These are phyloP conservation scores for Kodamaea laetipori DNA, from an alignment of 805 yeast genomes.

Conservation along the genomic window DNA sequence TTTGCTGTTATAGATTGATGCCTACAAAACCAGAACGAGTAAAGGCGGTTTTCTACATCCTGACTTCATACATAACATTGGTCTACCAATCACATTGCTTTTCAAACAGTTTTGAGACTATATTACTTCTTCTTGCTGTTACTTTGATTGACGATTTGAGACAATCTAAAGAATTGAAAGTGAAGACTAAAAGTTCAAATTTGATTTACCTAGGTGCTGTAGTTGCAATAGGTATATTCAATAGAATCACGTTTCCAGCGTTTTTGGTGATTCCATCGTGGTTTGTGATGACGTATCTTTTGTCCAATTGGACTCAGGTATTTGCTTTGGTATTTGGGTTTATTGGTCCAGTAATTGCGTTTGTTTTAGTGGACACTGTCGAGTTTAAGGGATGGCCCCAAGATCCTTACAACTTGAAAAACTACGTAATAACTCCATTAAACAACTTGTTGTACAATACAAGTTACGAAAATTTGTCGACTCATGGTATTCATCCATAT, in stretches of 20 bases:
- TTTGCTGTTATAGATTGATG: conserved; percentile 48
- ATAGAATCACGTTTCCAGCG: conserved; percentile 79
- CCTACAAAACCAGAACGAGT: conserved; percentile 52
- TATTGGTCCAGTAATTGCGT: conserved; percentile 30
- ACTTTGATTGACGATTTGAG: conserved; percentile 50
- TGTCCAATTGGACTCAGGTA: conserved; percentile 35
- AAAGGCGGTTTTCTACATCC: conserved; percentile 50
- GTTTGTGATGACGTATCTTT: conserved; percentile 46
- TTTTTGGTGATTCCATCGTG: conserved; percentile 68
- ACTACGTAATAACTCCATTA: conserved; percentile 65
- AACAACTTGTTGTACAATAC: conserved; percentile 78
- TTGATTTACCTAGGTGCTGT: conserved; percentile 47
- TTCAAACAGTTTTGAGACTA: conserved; percentile 82
- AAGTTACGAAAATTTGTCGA: conserved; percentile 55
- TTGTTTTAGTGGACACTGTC: conserved; percentile 58
- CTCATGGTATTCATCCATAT: conserved; percentile 83
- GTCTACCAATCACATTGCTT: conserved; percentile 84
- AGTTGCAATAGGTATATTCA: conserved; percentile 71
- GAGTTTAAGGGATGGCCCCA: conserved; percentile 28
- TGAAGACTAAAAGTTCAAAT: conserved; percentile 11
- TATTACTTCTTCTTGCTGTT: conserved; percentile 51
- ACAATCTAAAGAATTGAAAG: conserved; percentile 18
- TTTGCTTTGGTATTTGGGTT: conserved; percentile 35
- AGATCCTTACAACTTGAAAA: not conserved
- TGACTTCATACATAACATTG: conserved; percentile 69